Percentiles rank a stretch among this genome's conserved stretches.
Conservation (phyloP, 129 eudicot genomes). For the Smallanthus sonchifolius region DNA sequence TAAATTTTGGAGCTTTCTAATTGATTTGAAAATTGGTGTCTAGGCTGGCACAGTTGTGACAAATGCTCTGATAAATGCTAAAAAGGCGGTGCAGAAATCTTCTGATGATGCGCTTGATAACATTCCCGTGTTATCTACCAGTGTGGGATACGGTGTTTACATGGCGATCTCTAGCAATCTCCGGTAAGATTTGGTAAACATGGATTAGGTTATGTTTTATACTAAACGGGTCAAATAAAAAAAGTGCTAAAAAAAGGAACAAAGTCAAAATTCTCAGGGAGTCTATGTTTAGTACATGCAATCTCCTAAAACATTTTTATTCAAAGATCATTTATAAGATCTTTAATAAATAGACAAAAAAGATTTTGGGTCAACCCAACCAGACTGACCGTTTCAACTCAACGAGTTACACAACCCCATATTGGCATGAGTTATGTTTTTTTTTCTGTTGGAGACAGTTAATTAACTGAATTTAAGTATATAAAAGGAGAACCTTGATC, state of each 20-base stretch:
- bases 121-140: conserved; percentile 68
- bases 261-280: neutral
- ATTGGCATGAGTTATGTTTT: neutral
- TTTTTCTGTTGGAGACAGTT: neutral
- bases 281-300: neutral
- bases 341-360: neutral
- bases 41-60: conserved; percentile 80
- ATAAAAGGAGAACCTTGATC: neutral
- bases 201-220: too few relatives aligned
- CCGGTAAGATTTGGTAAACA: conserved; percentile 41
- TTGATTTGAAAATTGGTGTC: neutral
- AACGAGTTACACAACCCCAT: neutral
- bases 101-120: conserved; percentile 50
- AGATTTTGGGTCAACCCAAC: neutral
- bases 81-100: conserved; percentile 51
- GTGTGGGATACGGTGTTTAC: conserved; percentile 82
- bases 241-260: neutral
- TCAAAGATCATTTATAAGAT: neutral
- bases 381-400: too few relatives aligned
- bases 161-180: conserved; percentile 94
- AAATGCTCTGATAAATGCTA: conserved; percentile 62
- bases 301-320: neutral
- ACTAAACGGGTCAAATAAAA: too few relatives aligned
- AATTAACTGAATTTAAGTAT: neutral
- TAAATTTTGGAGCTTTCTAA: neutral